A percentile compares a stretch with the other conserved stretches of the same genome.
phyloP scores from a whole-genome alignment of 495 filamentous ascomycete genomes.

The Aspergillus panamensis region DNA sequence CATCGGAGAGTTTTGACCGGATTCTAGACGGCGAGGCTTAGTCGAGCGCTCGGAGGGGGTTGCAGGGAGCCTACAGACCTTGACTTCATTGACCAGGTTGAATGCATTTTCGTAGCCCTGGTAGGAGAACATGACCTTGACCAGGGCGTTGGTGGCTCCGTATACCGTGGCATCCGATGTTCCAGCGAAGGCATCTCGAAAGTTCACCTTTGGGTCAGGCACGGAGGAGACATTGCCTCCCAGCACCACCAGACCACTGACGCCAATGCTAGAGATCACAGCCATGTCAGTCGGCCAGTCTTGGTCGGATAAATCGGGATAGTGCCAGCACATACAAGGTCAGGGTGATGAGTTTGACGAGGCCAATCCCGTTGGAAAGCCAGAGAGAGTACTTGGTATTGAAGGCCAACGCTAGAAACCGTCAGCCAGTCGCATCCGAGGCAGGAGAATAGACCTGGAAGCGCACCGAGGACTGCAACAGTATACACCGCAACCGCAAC shows the following conservation, averaged over 20 bases:
- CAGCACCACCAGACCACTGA: conserved; percentile 59
- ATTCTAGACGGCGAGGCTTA: conserved; percentile 32
- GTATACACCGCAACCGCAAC: conserved; percentile 60
- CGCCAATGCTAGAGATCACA: conserved; percentile 37
- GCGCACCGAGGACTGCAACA: conserved; percentile 44
- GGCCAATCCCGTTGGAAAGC: conserved; percentile 53
- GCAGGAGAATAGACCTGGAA: not conserved
- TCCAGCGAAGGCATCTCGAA: conserved; percentile 54
- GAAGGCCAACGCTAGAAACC: conserved; percentile 42
- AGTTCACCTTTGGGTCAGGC: conserved; percentile 54
- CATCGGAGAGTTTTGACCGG: conserved; percentile 54
- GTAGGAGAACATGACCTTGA: conserved; percentile 64
- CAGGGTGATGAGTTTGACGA: conserved; percentile 53
- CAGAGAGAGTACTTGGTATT: conserved; percentile 53
- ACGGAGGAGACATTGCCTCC: conserved; percentile 53
- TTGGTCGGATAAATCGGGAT: too few relatives aligned
- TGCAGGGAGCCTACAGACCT: conserved; percentile 31
- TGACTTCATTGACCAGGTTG: conserved; percentile 64
- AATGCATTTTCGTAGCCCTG: conserved; percentile 60
- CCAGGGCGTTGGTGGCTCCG: conserved; percentile 55
- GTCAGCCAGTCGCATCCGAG: not conserved
- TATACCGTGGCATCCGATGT: conserved; percentile 47
- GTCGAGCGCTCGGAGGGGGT: not conserved
- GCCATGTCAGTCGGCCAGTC: not conserved
- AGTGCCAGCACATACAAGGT: conserved; percentile 45